These are phyloP conservation scores for Dimocarpus longan DNA, from an alignment of 345 rosid genomes.

Conservation along the genomic window DNA sequence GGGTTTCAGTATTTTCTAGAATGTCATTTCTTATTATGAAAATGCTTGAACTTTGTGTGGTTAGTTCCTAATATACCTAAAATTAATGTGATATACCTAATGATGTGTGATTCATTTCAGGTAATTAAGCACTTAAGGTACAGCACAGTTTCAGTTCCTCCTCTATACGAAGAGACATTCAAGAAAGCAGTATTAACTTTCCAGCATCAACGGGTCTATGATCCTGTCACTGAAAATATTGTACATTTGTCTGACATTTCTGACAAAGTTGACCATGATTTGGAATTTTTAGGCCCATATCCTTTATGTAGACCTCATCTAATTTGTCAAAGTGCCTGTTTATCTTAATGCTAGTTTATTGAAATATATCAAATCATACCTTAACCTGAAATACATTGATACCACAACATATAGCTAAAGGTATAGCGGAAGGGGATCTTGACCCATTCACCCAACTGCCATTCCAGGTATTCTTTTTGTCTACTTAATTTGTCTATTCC, in stretches of 20 bases:
- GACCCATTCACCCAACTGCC: slow-evolving; percentile 88
- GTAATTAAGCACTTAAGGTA: slow-evolving; percentile 90
- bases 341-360: slow-evolving; percentile 1
- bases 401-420: slow-evolving; percentile 76
- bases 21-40: not conserved
- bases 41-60: slow-evolving; percentile 15
- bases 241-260: slow-evolving; percentile 57
- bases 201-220: slow-evolving; percentile 91
- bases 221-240: slow-evolving; percentile 55
- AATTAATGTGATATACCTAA: slow-evolving; percentile 16
- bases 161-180: slow-evolving; percentile 85
- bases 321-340: not conserved
- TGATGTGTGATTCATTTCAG: slow-evolving; percentile 40
- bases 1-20: slow-evolving; percentile 7
- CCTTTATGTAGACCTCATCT: slow-evolving; percentile 47
- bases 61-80: not conserved
- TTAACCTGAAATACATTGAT: slow-evolving; percentile 62
- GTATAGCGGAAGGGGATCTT: slow-evolving; percentile 81
- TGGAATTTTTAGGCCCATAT: slow-evolving; percentile 95
- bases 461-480: slow-evolving; percentile 56
- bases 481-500: not conserved
- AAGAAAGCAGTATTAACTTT: slow-evolving; percentile 83
- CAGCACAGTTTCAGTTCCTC: slow-evolving; percentile 74
- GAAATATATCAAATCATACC: slow-evolving; percentile 28
- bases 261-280: slow-evolving; percentile 49